Base-by-base conservation (phyloP, 106 monocot genomes). In the Amphibolis antarctica region DNA sequence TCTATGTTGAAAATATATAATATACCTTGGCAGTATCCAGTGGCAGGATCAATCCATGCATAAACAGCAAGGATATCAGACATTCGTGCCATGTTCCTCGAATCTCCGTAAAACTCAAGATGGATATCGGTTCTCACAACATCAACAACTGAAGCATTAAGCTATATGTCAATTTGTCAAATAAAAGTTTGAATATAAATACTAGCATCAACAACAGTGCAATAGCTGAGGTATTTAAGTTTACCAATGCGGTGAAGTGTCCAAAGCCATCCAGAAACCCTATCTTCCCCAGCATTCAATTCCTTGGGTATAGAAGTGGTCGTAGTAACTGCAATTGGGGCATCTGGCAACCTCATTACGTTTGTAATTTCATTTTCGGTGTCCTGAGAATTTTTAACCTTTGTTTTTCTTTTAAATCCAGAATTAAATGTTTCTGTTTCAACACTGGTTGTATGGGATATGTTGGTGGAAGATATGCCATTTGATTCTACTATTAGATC, bases 51-150 rank as follows among this genome's bases (percentile, higher is more conserved):
- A 75, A 98, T 67, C 96, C 96, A 98, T 24, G 96, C 96, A 87
- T 98, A 98, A 77, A 98, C 96, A 66, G 96, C 96, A 67, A 98
- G 82, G 70, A 98, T 98, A 74, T 98, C 96, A 46, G 96, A 98
- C 96, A 98, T 98, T 63, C 96, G 79, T 28, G 96, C 96, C 79
- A 98, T 87, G 70, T 98, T 98, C 82, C 83, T 98, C 73, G 91
- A 70, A 64, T 98, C 96, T 61, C 69, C 90, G 81, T 82, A 98
- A 71, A 98, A 98, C 52, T 98, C 86, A 65, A 98, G 86, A 82
- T 98, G 86, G 47, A 71, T 82, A 68, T 98, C 96, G 48, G 96
- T 98, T 77, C 96, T 84, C 17, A 98, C 96, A 56, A 98, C 96
- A 79, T 98, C 96, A 76, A 98, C 91, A 84, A 83, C 96, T 90